phyloP scores from a whole-genome alignment of 352 stramenopile genomes.

The Pythium volutum region DNA sequence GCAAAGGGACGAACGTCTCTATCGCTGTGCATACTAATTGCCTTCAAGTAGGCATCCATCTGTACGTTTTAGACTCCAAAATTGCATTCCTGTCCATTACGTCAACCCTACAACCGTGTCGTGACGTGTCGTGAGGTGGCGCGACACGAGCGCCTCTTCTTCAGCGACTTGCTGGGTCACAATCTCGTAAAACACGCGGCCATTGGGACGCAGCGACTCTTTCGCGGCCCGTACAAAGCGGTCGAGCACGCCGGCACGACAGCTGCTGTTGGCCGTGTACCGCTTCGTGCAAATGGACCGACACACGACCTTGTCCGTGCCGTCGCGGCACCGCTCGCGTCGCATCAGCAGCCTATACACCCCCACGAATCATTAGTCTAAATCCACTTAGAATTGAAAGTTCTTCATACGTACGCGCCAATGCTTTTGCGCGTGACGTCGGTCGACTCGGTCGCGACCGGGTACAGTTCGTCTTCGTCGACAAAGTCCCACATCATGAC shows the following conservation, averaged over 20 bases:
- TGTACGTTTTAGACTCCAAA: no score
- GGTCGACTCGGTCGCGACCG: constrained; percentile 18
- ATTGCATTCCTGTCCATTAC: no score
- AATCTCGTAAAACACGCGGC: constrained; percentile 20
- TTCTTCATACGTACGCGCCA: constrained; percentile 33
- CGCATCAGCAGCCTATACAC: constrained; percentile 11
- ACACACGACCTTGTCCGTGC: constrained; percentile 10
- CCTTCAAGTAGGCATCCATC: no score
- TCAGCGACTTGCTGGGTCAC: constrained; percentile 18
- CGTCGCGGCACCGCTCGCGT: constrained; percentile 14
- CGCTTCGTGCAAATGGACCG: constrained; percentile 17
- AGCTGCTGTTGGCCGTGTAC: constrained; percentile 12
- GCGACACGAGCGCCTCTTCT: constrained; percentile 11
- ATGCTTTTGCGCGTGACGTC: constrained; percentile 36
- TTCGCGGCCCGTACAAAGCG: constrained; percentile 13
- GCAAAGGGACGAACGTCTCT: no score
- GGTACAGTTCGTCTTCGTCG: constrained; percentile 38
- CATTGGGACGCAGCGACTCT: constrained; percentile 14
- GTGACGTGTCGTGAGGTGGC: constrained; percentile 1
- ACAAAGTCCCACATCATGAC: constrained; percentile 46
- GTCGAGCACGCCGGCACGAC: constrained; percentile 4
- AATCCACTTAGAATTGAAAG: background rate
- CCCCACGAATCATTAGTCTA: background rate
- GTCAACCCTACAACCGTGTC: no score
- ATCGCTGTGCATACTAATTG: no score